These are phyloP conservation scores for Epichloe aotearoae DNA, from an alignment of 2,329 filamentous ascomycete species.

Conservation along the genomic window DNA sequence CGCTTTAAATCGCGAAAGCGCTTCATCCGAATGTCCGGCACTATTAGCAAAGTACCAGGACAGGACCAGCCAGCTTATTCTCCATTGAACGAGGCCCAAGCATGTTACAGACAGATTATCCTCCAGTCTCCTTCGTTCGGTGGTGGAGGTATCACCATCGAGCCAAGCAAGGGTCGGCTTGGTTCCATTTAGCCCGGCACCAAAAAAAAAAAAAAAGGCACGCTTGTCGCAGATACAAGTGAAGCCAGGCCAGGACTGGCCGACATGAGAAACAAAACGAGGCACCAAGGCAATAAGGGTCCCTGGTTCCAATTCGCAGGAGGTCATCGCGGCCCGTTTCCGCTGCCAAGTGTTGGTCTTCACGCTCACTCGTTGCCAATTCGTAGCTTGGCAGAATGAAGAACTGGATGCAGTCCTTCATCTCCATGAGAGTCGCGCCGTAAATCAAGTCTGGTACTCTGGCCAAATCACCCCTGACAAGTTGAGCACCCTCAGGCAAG, in stretches of 20 bases:
- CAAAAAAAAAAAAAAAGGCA: not conserved
- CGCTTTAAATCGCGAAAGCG: too few relatives aligned
- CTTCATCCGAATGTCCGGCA: too few relatives aligned
- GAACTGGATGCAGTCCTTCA: not conserved
- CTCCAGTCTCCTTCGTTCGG: not conserved
- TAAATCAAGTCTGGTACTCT: not conserved
- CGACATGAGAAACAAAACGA: conserved; percentile 7
- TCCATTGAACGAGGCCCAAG: not conserved
- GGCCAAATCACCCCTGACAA: too few relatives aligned
- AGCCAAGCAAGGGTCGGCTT: not conserved
- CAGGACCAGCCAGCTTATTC: not conserved
- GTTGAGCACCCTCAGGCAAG: too few relatives aligned
- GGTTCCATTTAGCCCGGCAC: not conserved
- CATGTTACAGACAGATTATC: not conserved
- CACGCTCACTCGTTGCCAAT: not conserved
- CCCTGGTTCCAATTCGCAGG: conserved; percentile 1
- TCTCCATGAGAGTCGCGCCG: not conserved
- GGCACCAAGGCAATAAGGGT: not conserved
- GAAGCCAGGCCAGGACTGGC: too few relatives aligned
- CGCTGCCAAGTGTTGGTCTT: not conserved
- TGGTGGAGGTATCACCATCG: not conserved
- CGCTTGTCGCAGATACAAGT: conserved; percentile 5
- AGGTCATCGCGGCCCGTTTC: conserved; percentile 8
- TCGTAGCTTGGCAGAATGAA: not conserved
- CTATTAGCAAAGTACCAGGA: too few relatives aligned